Evolutionary conservation across 768 basidiomycete genomes (phyloP).

Genomic region (Tricholoma flavovirens): DNA sequence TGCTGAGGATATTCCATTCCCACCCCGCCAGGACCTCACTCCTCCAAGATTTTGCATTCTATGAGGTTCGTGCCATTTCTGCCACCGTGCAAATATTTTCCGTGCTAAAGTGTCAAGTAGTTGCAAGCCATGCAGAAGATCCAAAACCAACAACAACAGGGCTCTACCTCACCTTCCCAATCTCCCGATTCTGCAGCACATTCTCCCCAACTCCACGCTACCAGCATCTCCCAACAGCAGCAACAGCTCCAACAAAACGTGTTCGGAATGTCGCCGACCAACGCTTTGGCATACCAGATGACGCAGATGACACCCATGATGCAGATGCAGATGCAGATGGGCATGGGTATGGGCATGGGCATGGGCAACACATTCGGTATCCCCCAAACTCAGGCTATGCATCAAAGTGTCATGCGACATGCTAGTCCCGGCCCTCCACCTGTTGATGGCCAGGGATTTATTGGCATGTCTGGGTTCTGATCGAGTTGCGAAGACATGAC

Average conservation of each 20-base stretch:
- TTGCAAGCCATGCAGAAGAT: slow-evolving; percentile 84
- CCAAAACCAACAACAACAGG: slow-evolving; percentile 32
- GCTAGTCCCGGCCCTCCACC: slow-evolving; percentile 33
- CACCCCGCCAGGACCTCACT: slow-evolving; percentile 92
- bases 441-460: slow-evolving; percentile 36
- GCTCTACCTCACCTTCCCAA: slow-evolving; percentile 32
- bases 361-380: slow-evolving; percentile 48
- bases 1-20: slow-evolving; percentile 91
- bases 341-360: slow-evolving; percentile 45
- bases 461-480: slow-evolving; percentile 23
- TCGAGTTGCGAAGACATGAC: neutral
- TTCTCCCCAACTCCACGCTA: slow-evolving; percentile 36
- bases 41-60: slow-evolving; percentile 89
- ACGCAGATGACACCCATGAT: slow-evolving; percentile 59
- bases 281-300: slow-evolving; percentile 51
- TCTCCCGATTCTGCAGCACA: slow-evolving; percentile 29
- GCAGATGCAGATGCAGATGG: slow-evolving; percentile 50
- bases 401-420: slow-evolving; percentile 81
- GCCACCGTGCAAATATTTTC: neutral
- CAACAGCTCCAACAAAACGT: slow-evolving; percentile 39
- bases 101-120: slow-evolving; percentile 27
- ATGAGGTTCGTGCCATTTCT: slow-evolving; percentile 55
- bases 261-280: slow-evolving; percentile 41
- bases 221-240: slow-evolving; percentile 23
- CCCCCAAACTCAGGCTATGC: slow-evolving; percentile 68